Evolutionary conservation across 1,284 basidiomycete genomes (phyloP).

Genomic region (Gymnopus androsaceus): DNA sequence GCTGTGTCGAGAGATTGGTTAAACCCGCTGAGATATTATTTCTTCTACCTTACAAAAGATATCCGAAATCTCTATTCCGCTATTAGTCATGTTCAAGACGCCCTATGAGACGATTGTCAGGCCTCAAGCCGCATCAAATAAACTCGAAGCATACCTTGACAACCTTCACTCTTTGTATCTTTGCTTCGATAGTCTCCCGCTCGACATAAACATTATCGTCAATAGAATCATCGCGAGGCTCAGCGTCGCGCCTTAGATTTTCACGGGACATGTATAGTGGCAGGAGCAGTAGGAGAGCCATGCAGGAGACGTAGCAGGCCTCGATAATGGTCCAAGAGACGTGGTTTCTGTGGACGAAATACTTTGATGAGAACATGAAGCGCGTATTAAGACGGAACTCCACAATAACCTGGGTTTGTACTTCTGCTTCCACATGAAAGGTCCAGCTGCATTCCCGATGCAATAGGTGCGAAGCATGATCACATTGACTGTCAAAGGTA

Average conservation of each 20-base stretch:
- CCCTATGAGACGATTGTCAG: constrained; percentile 30
- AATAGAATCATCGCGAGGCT: constrained; percentile 48
- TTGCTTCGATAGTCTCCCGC: constrained; percentile 49
- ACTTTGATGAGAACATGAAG: too few species aligned
- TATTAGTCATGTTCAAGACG: constrained; percentile 40
- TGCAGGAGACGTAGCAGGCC: constrained; percentile 56
- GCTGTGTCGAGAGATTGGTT: too few species aligned
- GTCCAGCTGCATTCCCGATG: constrained; percentile 36
- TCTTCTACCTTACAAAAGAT: too few species aligned
- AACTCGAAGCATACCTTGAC: constrained; percentile 50
- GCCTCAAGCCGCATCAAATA: constrained; percentile 2
- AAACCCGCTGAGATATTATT: too few species aligned
- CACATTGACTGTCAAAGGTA: constrained; percentile 52
- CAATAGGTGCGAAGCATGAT: constrained; percentile 68
- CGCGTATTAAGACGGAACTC: neutral
- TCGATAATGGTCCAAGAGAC: constrained; percentile 67
- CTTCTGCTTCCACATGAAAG: constrained; percentile 72
- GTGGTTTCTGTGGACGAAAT: neutral
- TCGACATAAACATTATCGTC: constrained; percentile 64
- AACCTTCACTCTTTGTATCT: constrained; percentile 56
- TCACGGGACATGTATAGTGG: constrained; percentile 63
- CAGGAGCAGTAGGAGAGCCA: constrained; percentile 52
- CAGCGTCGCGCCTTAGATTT: constrained; percentile 64
- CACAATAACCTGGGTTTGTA: constrained; percentile 58
- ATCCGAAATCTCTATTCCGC: too few species aligned